Percentiles rank a stretch among this genome's conserved stretches.
Conservation (phyloP, 106 monocot genomes). For the Allium sativum region DNA sequence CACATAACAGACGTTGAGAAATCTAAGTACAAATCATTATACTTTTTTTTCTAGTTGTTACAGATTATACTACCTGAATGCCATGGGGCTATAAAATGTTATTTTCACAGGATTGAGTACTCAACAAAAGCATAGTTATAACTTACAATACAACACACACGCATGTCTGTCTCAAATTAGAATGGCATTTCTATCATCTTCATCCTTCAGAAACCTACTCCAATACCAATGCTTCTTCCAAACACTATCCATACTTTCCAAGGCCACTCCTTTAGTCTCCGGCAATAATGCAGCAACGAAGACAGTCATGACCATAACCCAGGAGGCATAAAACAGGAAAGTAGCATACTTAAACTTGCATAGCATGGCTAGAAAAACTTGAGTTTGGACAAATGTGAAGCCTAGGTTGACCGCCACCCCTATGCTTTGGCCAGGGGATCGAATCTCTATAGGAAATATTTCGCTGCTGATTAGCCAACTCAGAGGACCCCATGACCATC, state of each 20-base stretch:
- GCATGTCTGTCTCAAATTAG: no score
- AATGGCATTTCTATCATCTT: not conserved
- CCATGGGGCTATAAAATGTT: no score
- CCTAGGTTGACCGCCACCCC: slow-evolving; percentile 28
- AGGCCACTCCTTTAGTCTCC: slow-evolving; percentile 50
- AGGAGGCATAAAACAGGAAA: slow-evolving; percentile 33
- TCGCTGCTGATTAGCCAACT: slow-evolving; percentile 44
- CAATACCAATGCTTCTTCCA: slow-evolving; percentile 67
- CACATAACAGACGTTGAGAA: no score
- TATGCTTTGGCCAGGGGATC: slow-evolving; percentile 47
- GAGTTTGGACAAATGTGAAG: slow-evolving; percentile 29
- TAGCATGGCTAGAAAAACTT: slow-evolving; percentile 43
- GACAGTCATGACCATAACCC: slow-evolving; percentile 44
- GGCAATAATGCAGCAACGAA: slow-evolving; percentile 38
- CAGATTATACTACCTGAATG: no score
- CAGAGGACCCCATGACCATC: slow-evolving; percentile 62
- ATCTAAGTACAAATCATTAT: no score
- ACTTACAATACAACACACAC: no score
- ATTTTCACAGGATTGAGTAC: no score
- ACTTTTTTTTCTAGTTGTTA: no score
- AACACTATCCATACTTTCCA: slow-evolving; percentile 35
- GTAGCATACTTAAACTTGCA: slow-evolving; percentile 34
- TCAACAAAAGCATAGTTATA: no score
- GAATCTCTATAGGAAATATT: slow-evolving; percentile 50
- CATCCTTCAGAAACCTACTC: slow-evolving; percentile 22